Evolutionary conservation across 495 filamentous ascomycete genomes (phyloP).

Genomic region (Margaritispora aquatica): DNA sequence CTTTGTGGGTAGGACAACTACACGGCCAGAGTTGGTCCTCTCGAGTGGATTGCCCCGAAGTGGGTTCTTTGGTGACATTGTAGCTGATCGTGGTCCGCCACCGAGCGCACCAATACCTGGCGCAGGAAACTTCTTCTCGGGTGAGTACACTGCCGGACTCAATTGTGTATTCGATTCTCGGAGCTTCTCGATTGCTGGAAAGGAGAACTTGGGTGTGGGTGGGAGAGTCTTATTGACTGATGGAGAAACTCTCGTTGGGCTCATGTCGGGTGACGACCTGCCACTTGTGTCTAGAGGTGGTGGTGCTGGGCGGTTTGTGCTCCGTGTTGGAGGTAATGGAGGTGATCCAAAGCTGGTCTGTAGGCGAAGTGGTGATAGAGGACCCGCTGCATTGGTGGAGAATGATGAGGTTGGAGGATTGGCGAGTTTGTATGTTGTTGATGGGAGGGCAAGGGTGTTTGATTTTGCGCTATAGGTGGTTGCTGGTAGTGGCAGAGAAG

Average conservation of each 20-base stretch:
- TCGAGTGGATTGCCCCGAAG: background rate
- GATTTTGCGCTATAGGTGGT: conserved; percentile 15
- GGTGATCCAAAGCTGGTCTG: conserved; percentile 5
- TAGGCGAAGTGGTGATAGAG: conserved; percentile 14
- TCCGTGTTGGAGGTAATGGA: background rate
- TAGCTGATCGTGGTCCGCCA: conserved; percentile 4
- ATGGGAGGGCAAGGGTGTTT: background rate
- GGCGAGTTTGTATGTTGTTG: background rate
- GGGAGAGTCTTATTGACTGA: conserved; percentile 21
- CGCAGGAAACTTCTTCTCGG: conserved; percentile 12
- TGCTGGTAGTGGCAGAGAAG: conserved; percentile 7
- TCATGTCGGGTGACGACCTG: background rate
- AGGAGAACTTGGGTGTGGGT: conserved; percentile 17
- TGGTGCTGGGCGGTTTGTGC: conserved; percentile 1
- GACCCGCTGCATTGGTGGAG: background rate
- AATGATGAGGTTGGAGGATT: background rate
- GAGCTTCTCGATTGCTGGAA: background rate
- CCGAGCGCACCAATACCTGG: background rate
- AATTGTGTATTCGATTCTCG: conserved; percentile 11
- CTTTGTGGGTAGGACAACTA: background rate
- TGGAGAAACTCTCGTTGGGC: background rate
- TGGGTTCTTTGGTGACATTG: background rate
- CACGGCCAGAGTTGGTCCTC: background rate
- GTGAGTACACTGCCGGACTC: conserved; percentile 21
- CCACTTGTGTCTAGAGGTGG: background rate